Base-by-base conservation (phyloP, 345 rosid genomes). In the Hirschfeldia incana region DNA sequence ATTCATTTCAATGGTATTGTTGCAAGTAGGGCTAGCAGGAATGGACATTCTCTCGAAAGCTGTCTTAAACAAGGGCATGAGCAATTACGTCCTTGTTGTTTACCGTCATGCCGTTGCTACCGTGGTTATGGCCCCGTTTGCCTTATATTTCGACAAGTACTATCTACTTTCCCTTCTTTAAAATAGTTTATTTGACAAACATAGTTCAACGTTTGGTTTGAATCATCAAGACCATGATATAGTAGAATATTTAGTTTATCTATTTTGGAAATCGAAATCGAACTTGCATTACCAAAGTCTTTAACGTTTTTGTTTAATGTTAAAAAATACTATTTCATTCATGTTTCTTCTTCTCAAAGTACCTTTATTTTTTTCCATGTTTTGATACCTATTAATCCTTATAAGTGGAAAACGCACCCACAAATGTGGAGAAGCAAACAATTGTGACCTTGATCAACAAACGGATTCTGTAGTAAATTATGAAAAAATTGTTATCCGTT, bases 31-130 rank as follows among this genome's bases (percentile, higher is more conserved):
- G 3, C 64, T 92, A 8, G 92, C 96, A 1, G 98, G 98, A 13
- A 91, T 94, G 98, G 98, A 92, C 49, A 77, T 91, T 74, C 84
- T 91, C 15, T 79, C 92, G 10, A 94, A 94, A 70, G 92, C 92
- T 65, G 98, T 92, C 5, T 73, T 92, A 11, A 90, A 91, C 81
- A 67, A 81, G 29, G 98, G 98, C 33, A 92, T 89, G 92, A 94
- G 98, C 85, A 90, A 87, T 60, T 94, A 87, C 29, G 97, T 87
- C 3, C 87, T 92, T 34, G 97, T 92, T 1, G 94, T 91, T 51
- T 94, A 94, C 67, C 95, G 97, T n/a, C 96, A 91, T 0, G 95
- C 88, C 0, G 85, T 91, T 7, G 97, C 97, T 65, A 92, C 97
- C 27, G 1, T 92, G 4, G 89, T 83, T 82, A 86, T 95, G 76